phyloP scores from a whole-genome alignment of 306 rosid species.

The Malus domestica region DNA sequence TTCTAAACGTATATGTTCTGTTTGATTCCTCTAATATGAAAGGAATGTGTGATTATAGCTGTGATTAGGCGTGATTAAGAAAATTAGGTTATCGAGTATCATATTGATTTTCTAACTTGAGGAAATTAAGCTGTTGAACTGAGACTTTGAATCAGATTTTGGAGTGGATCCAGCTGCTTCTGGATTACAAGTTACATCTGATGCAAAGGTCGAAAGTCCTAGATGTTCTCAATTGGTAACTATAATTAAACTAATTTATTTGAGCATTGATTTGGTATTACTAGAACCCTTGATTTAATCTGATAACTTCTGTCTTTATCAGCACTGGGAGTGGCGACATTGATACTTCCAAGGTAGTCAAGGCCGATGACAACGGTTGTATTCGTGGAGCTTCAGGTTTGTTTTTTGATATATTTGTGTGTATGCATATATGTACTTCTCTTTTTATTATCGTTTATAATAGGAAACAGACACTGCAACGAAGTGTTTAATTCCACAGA shows the following conservation, averaged over 20 bases:
- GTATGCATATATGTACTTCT: neutral
- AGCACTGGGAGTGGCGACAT: constrained; percentile 89
- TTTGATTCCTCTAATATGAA: neutral
- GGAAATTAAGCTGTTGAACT: neutral
- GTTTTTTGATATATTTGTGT: constrained; percentile 2
- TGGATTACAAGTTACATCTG: constrained; percentile 86
- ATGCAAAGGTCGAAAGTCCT: constrained; percentile 83
- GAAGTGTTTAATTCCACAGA: too few relatives aligned
- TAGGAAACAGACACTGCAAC: too few relatives aligned
- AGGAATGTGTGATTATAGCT: neutral
- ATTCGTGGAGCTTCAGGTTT: constrained; percentile 87
- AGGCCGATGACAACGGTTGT: constrained; percentile 58
- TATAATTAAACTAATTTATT: neutral
- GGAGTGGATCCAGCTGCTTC: constrained; percentile 94
- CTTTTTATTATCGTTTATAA: too few relatives aligned
- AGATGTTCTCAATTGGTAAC: constrained; percentile 79
- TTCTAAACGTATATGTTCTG: neutral
- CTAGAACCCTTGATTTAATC: constrained; percentile 11
- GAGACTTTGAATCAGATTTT: constrained; percentile 43
- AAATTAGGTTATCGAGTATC: neutral
- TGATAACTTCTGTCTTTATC: constrained; percentile 7
- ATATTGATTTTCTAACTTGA: neutral
- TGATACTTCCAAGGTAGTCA: constrained; percentile 85
- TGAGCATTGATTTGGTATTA: neutral
- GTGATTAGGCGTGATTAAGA: neutral